phyloP scores from a whole-genome alignment of 805 yeast genomes.

The Starmera pachycereana region DNA sequence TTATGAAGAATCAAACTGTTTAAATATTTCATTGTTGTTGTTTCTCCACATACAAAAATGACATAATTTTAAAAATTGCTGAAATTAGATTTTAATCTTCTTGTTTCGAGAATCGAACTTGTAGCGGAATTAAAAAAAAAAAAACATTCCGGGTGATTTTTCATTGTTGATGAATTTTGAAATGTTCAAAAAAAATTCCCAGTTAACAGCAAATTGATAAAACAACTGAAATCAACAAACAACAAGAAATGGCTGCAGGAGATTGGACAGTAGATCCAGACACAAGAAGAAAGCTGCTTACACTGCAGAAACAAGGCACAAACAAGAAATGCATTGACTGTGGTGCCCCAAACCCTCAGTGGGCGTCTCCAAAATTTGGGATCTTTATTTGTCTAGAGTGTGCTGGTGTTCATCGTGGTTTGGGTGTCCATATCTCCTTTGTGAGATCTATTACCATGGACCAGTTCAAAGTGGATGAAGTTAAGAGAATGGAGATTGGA shows the following conservation, averaged over 20 bases:
- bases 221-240: no score
- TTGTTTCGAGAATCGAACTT: no score
- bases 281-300: slow-evolving; percentile 67
- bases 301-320: slow-evolving; percentile 70
- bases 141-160: no score
- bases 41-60: no score
- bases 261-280: slow-evolving; percentile 93
- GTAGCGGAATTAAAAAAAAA: no score
- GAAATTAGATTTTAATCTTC: no score
- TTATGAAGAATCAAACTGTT: no score
- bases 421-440: slow-evolving; percentile 95
- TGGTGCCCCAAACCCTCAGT: slow-evolving; percentile 92
- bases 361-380: slow-evolving; percentile 99
- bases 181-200: no score
- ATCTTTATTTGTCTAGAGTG: slow-evolving; percentile 95
- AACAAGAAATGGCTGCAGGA: slow-evolving; percentile 22
- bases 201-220: no score
- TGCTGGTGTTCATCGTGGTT: slow-evolving; percentile 92
- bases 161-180: no score
- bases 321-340: slow-evolving; percentile 93
- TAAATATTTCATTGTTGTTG: no score
- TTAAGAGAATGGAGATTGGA: slow-evolving; percentile 84
- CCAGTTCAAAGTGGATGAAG: slow-evolving; percentile 91
- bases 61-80: no score
- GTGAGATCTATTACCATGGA: slow-evolving; percentile 98